Percentiles rank a stretch among this genome's conserved stretches.
Evolutionary conservation across 2,329 filamentous ascomycete species (phyloP).

Genomic region (Zopfia rhizophila): DNA sequence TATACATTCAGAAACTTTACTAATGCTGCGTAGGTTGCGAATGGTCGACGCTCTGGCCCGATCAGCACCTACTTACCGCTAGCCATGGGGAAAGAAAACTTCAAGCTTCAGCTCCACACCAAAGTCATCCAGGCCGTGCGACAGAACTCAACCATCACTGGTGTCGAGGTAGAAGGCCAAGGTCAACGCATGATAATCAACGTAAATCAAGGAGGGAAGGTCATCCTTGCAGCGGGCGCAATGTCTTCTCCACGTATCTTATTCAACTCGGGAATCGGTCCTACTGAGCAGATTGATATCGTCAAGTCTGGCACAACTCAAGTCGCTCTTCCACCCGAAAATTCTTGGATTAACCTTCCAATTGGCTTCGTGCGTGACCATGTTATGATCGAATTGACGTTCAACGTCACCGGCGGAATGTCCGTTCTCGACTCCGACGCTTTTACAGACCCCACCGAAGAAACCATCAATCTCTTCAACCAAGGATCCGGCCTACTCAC

Average conservation of each 20-base stretch:
- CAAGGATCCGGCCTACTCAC: slow-evolving; percentile 51
- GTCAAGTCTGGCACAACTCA: slow-evolving; percentile 24
- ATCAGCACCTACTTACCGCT: slow-evolving; percentile 32
- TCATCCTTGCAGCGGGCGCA: slow-evolving; percentile 37
- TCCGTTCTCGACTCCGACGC: slow-evolving; percentile 19
- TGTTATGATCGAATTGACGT: slow-evolving; percentile 21
- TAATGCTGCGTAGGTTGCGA: slow-evolving; percentile 2
- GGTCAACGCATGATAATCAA: slow-evolving; percentile 29
- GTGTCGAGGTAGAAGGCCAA: slow-evolving; percentile 29
- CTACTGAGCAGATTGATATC: slow-evolving; percentile 33
- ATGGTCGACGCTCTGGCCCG: slow-evolving; percentile 31
- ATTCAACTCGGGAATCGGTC: slow-evolving; percentile 39
- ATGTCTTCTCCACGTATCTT: slow-evolving; percentile 36
- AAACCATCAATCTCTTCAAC: slow-evolving; percentile 24
- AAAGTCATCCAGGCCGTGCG: slow-evolving; percentile 32
- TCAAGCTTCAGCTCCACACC: slow-evolving; percentile 34
- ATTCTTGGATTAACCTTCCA: slow-evolving; percentile 33
- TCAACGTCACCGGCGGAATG: slow-evolving; percentile 23
- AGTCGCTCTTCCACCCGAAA: slow-evolving; percentile 27
- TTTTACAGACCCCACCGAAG: slow-evolving; percentile 24
- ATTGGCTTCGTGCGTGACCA: slow-evolving; percentile 44
- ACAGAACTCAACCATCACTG: slow-evolving; percentile 23
- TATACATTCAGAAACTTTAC: not conserved
- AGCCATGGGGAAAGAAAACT: slow-evolving; percentile 26
- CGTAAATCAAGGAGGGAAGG: slow-evolving; percentile 30